These are phyloP conservation scores for Eimeria acervulina DNA, from an alignment of 169 alveolate species.

Conservation along the genomic window DNA sequence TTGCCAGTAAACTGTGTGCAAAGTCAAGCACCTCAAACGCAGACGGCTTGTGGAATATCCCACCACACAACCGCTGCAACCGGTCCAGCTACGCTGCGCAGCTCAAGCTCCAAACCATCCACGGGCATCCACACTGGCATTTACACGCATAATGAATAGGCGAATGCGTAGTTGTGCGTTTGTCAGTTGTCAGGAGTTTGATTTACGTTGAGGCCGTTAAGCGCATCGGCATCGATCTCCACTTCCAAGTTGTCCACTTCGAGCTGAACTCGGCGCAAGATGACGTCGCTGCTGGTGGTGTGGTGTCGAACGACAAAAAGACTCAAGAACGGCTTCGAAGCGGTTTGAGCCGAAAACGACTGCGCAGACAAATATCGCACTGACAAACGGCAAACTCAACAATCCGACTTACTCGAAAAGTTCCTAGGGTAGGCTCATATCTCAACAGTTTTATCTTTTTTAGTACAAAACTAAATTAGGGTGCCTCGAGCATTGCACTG, in stretches of 20 bases:
- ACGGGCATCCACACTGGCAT: background rate
- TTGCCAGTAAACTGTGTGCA: background rate
- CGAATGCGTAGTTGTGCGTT: too few species aligned
- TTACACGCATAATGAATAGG: background rate
- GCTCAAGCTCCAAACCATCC: background rate
- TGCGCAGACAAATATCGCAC: background rate
- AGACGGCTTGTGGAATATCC: background rate
- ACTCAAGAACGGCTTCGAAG: slow-evolving; percentile 86
- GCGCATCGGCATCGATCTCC: slow-evolving; percentile 87
- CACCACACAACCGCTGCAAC: background rate
- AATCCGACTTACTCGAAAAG: background rate
- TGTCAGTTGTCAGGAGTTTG: background rate
- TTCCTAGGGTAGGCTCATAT: too few species aligned
- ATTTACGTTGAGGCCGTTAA: slow-evolving; percentile 78
- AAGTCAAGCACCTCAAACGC: background rate
- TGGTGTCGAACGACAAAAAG: slow-evolving; percentile 91
- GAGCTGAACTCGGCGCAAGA: slow-evolving; percentile 88
- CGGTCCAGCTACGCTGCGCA: background rate
- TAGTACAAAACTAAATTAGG: too few species aligned
- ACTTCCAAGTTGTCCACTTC: slow-evolving; percentile 91
- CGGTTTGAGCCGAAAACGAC: slow-evolving; percentile 62
- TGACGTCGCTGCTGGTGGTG: slow-evolving; percentile 89
- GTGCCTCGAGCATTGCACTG: too few species aligned
- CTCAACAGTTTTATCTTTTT: too few species aligned
- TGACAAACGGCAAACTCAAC: background rate